Base-by-base conservation (phyloP, 1,284 basidiomycete genomes). In the Puccinia novopanici region DNA sequence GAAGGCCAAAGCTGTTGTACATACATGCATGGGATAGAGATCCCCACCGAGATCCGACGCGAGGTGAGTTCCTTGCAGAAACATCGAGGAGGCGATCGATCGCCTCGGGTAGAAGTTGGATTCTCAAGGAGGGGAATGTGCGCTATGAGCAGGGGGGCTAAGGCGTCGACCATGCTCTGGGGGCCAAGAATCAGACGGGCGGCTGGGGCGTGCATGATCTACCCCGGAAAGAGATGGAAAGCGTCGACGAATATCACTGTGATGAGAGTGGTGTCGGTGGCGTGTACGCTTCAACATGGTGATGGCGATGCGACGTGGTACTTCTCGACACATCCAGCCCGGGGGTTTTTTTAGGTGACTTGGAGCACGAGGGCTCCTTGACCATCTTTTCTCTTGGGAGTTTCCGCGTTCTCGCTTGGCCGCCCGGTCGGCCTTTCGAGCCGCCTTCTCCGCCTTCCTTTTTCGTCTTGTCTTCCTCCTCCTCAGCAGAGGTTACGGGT, bases 381-480 rank as follows among this genome's bases (percentile, higher is more conserved):
- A n/a, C 48, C 0, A 37, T 34, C 34, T 54, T 68, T 27, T 61
- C 40, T 55, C 55, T n/a, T n/a, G n/a, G 45, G 8, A 67, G 8
- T 55, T 68, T 78, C 22, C 67, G 22, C 67, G 22, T 59, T 68
- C 48, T 6, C 63, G 52, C 24, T 71, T 55, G 19, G 67, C 45
- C n/a, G 65, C 65, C 50, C 52, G 48, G 48, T 54, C 54, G 30
- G 76, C 65, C 42, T 78, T 76, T 15, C 75, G 75, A 34, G 75
- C 75, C 24, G 68, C 67, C 57, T 73, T 73, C 48, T 80, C 70
- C 10, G 55, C 77, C 30, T 80, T 80, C 50, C 50, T 71, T 50
- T 55, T 67, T 34, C 48, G 17, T 0, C 30, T 37, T 54, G n/a
- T 50, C 34, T 55, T 54, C 17, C n/a, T 40, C 17, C n/a, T 77